Evolutionary conservation across 2,329 filamentous ascomycete genomes (phyloP), one percentile per base, ranked within the genome.

Genomic region (Tolypocladium cylindrosporum): DNA sequence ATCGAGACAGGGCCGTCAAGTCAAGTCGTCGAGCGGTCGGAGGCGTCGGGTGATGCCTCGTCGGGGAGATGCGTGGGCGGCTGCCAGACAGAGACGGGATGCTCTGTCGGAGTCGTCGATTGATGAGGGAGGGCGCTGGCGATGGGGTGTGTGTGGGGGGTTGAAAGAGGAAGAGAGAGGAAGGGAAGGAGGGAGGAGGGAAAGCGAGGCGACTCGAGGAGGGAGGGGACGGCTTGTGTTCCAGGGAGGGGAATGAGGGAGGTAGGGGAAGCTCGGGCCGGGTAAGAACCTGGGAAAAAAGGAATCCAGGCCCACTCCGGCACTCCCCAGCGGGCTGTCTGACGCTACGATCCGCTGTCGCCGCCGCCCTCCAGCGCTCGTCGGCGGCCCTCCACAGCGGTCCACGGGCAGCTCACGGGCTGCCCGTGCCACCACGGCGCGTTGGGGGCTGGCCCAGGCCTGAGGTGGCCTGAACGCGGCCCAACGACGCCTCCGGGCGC

Each of bases 261-360:
- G 58, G 58, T 56, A 55, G 54, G 50, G 27, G 58, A 57, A 56
- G 60, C 57, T 58, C 57, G 57, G 57, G 37, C 57, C 54, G 54
- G 57, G 53, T 4, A 36, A 19, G 34, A 16, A 14, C n/a, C 14
- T n/a, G 48, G 48, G 48, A 7, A 52, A 31, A 50, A 51, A 6
- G 48, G 19, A 36, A n/a, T 37, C 14, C 19, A 52, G 48, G 31
- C 48, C 48, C 48, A 52, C 48, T 14, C 48, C 0, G 19, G 31
- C 7, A 21, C 48, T 7, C 24, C 27, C 45, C 27, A 34, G 43
- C 24, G 24, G 11, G 43, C 43, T 48, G 43, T 48, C 24, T 7
- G 43, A 24, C 24, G 14, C 43, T 16, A 5, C 43, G 6, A 14
- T 16, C 7, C 45, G 10, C 45, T 50, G 45, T 50, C 27, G 45